Percentiles rank a stretch among this genome's conserved stretches.
Conservation (phyloP, 345 rosid species). For the Arabis alpina region DNA sequence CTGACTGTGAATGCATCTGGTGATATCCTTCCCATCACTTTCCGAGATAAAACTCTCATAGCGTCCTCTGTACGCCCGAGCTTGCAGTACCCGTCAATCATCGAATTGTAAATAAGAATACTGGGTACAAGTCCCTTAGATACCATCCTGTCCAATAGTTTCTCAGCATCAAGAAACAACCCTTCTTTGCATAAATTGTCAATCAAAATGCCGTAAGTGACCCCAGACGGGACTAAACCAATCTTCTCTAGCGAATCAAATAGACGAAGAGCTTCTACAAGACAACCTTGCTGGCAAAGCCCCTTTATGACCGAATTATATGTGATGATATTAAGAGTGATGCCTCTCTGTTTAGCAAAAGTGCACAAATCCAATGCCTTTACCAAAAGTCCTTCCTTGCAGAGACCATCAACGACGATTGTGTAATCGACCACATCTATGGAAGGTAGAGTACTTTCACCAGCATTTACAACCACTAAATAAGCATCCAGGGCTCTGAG, state of each 20-base stretch:
- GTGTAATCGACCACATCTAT: conserved; percentile 73
- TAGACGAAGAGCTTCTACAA: conserved; percentile 83
- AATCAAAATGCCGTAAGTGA: conserved; percentile 68
- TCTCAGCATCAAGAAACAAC: conserved; percentile 63
- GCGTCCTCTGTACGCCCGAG: conserved; percentile 71
- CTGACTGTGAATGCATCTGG: conserved; percentile 77
- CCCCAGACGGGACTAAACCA: conserved; percentile 59
- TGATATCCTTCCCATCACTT: conserved; percentile 52
- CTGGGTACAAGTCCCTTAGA: conserved; percentile 51
- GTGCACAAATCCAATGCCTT: conserved; percentile 71
- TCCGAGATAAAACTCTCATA: conserved; percentile 48
- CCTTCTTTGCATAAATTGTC: conserved; percentile 74
- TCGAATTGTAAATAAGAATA: conserved; percentile 63
- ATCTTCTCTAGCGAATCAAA: conserved; percentile 78
- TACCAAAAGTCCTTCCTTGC: conserved; percentile 64
- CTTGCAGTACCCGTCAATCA: conserved; percentile 66
- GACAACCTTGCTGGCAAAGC: conserved; percentile 78
- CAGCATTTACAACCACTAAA: conserved; percentile 54
- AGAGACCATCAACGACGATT: conserved; percentile 63
- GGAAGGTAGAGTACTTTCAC: conserved; percentile 43
- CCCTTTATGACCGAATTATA: conserved; percentile 75
- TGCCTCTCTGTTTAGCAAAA: conserved; percentile 57
- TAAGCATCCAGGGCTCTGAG: conserved; percentile 67
- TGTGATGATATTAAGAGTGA: conserved; percentile 59
- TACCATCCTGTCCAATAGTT: conserved; percentile 63